These are phyloP conservation scores for Arbutus unedo DNA, from an alignment of 148 eudicot genomes.

Conservation along the genomic window DNA sequence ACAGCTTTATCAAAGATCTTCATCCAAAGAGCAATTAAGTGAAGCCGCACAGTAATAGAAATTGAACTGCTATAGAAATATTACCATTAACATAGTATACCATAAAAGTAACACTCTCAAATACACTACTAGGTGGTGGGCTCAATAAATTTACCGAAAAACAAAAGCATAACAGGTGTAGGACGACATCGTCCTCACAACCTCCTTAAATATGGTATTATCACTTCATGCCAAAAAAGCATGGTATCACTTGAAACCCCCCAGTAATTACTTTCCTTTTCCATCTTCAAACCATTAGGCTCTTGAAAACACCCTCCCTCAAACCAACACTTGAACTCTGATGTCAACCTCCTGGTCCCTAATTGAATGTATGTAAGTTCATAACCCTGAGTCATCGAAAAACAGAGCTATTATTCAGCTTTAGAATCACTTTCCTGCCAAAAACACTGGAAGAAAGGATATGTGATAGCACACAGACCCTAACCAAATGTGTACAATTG, in stretches of 20 bases:
- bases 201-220: background rate
- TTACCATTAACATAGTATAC: background rate
- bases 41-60: background rate
- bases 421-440: background rate
- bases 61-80: background rate
- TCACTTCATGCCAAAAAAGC: background rate
- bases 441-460: background rate
- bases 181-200: background rate
- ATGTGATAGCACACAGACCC: background rate
- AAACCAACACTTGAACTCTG: slow-evolving; percentile 1
- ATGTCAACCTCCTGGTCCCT: background rate
- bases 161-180: background rate
- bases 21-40: slow-evolving; percentile 8
- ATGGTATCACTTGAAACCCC: background rate
- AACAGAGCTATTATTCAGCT: background rate
- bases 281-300: background rate
- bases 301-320: background rate
- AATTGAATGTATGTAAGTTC: background rate
- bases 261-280: background rate
- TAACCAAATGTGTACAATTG: background rate
- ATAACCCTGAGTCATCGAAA: background rate
- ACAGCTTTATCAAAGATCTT: slow-evolving; percentile 11
- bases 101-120: background rate
- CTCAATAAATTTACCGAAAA: background rate
- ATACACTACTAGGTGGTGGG: background rate